phyloP scores from a whole-genome alignment of 2,329 filamentous ascomycete genomes.

The Fusarium heterosporum region DNA sequence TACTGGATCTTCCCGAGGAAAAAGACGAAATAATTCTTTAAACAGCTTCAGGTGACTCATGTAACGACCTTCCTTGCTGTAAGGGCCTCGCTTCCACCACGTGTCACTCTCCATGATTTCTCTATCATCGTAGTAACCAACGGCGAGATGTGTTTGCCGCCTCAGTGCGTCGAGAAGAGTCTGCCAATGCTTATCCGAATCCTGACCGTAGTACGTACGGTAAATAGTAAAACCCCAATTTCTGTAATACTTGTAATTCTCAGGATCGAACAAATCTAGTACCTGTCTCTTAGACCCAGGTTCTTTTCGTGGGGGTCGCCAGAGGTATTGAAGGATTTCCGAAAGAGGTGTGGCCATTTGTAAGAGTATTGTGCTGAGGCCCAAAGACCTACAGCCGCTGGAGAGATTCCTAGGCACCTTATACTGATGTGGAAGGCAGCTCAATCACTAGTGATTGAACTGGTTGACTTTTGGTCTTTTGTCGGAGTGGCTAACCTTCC shows the following conservation, averaged over 20 bases:
- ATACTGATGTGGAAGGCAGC: too few relatives aligned
- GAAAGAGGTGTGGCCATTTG: neutral
- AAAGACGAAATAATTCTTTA: conserved; percentile 7
- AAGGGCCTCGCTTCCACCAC: neutral
- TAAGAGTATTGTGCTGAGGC: too few relatives aligned
- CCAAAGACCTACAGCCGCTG: too few relatives aligned
- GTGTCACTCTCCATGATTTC: neutral
- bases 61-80: neutral
- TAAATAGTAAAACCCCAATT: conserved; percentile 23
- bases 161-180: conserved; percentile 12
- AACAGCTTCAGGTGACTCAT: neutral
- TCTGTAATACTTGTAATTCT: conserved; percentile 19
- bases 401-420: too few relatives aligned
- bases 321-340: neutral
- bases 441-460: too few relatives aligned
- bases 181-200: conserved; percentile 6
- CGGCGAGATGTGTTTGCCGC: conserved; percentile 4
- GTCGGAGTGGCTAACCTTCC: too few relatives aligned
- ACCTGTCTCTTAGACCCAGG: neutral
- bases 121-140: neutral
- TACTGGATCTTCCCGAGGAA: neutral
- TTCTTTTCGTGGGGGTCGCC: neutral
- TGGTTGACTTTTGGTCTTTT: too few relatives aligned
- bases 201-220: conserved; percentile 21
- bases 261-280: neutral